phyloP scores from a whole-genome alignment of 2,329 filamentous ascomycete species.

The Stenocarpella maydis region DNA sequence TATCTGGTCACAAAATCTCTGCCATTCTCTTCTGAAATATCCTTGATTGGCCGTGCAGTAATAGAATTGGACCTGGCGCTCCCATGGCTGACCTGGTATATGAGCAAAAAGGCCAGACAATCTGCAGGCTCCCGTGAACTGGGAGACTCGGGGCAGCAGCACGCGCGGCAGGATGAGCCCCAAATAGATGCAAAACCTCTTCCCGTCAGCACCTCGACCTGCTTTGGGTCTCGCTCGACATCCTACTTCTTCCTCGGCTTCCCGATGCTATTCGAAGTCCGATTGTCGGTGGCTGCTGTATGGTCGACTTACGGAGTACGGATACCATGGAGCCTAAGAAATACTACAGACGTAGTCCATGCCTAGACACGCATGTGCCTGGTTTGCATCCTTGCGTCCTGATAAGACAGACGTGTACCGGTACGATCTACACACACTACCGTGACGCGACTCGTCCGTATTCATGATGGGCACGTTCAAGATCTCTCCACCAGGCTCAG shows the following conservation, averaged over 20 bases:
- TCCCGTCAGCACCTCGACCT: background rate
- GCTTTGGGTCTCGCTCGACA: background rate
- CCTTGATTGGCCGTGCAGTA: no score
- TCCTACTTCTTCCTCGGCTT: background rate
- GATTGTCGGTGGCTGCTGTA: background rate
- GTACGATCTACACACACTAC: constrained; percentile 7
- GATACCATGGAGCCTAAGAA: background rate
- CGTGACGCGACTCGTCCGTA: constrained; percentile 17
- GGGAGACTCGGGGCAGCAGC: background rate
- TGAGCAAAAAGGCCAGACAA: background rate
- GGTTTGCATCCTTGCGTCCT: background rate
- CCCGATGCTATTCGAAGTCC: background rate
- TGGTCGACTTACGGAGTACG: no score
- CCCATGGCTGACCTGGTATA: background rate
- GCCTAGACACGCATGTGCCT: background rate
- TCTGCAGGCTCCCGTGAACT: background rate
- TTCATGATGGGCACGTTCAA: constrained; percentile 21
- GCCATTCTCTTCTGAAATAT: background rate
- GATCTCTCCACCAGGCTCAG: constrained; percentile 24
- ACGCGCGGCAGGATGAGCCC: background rate
- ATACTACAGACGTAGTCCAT: background rate
- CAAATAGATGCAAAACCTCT: background rate
- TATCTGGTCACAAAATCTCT: background rate
- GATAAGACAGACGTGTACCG: background rate
- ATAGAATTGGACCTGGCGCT: background rate